These are phyloP conservation scores for Trametes elegans DNA, from an alignment of 768 basidiomycete genomes.

Conservation along the genomic window DNA sequence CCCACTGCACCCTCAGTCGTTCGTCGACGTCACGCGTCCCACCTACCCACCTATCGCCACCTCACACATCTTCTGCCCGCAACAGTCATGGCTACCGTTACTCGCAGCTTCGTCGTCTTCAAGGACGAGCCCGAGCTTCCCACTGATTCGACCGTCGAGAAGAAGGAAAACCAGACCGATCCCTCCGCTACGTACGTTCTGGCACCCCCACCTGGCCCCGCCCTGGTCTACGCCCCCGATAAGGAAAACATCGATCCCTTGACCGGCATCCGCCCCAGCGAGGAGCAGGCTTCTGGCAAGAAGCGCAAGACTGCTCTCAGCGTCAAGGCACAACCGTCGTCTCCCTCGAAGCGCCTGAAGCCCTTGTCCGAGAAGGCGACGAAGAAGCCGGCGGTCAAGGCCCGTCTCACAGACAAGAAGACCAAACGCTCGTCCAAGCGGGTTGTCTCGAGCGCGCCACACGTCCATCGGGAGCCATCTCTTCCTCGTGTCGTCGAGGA, in stretches of 20 bases:
- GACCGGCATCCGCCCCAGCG: constrained; percentile 60
- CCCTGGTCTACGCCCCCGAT: constrained; percentile 40
- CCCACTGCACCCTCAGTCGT: not conserved
- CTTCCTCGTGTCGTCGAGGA: constrained; percentile 63
- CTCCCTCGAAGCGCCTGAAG: constrained; percentile 20
- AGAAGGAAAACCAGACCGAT: constrained; percentile 23
- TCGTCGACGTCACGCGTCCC: constrained; percentile 9
- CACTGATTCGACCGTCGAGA: constrained; percentile 19
- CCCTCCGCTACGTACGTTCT: constrained; percentile 13
- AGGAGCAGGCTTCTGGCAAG: constrained; percentile 46
- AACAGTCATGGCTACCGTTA: constrained; percentile 16
- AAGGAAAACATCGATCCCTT: constrained; percentile 81
- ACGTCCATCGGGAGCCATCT: constrained; percentile 52
- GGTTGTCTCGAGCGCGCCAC: constrained; percentile 15
- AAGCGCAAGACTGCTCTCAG: constrained; percentile 53
- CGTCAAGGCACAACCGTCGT: constrained; percentile 22
- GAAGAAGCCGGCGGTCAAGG: constrained; percentile 17
- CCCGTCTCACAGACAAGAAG: constrained; percentile 21
- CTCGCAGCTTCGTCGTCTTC: constrained; percentile 27
- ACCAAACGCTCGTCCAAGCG: constrained; percentile 29
- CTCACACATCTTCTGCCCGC: not conserved
- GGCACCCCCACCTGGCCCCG: constrained; percentile 22
- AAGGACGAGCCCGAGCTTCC: constrained; percentile 22
- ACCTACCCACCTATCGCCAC: not conserved
- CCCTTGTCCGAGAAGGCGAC: constrained; percentile 20